Base-by-base conservation (phyloP, 805 yeast species). In the Metschnikowia lachancei region DNA sequence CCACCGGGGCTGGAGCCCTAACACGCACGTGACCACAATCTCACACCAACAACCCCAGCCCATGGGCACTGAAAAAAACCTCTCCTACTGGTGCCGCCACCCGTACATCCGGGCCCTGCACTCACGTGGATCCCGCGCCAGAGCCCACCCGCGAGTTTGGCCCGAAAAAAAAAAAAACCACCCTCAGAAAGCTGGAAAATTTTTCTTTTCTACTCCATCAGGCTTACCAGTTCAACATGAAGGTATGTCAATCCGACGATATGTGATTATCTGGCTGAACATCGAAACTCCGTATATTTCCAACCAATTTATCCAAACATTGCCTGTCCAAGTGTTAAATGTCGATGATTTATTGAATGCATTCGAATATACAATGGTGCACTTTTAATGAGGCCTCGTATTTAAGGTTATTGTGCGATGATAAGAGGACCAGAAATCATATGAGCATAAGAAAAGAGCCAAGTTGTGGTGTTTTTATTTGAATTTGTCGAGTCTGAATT, bases 221-320 rank as follows among this genome's bases (percentile, higher is more conserved):
- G 62, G 66, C 63, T 63, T 58, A 63, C 61, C 61, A 60, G 63
- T 59, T 60, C 72, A 70, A 65, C 61, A 70, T 70, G 75, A 70
- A 70, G 74, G 74, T 69, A 69, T 69, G 74, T 69, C 51, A 36
- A 36, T 20, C 26, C 44, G 36, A 34, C 36, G 40, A 34, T 26
- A 19, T 18, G 20, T 28, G 20, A 28, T 43, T 38, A 35, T 34
- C 39, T 22, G 35, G 47, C 36, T 14, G 32, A n/a, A n/a, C n/a
- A n/a, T n/a, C n/a, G n/a, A n/a, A n/a, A n/a, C n/a, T n/a, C n/a
- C n/a, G n/a, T n/a, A n/a, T n/a, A n/a, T n/a, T n/a, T n/a, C n/a
- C n/a, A n/a, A n/a, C n/a, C n/a, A n/a, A n/a, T n/a, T n/a, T n/a
- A n/a, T n/a, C n/a, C n/a, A n/a, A n/a, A n/a, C n/a, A n/a, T n/a